These are phyloP conservation scores for Hysterium pulicare DNA, from an alignment of 2,329 filamentous ascomycete species.

Conservation along the genomic window DNA sequence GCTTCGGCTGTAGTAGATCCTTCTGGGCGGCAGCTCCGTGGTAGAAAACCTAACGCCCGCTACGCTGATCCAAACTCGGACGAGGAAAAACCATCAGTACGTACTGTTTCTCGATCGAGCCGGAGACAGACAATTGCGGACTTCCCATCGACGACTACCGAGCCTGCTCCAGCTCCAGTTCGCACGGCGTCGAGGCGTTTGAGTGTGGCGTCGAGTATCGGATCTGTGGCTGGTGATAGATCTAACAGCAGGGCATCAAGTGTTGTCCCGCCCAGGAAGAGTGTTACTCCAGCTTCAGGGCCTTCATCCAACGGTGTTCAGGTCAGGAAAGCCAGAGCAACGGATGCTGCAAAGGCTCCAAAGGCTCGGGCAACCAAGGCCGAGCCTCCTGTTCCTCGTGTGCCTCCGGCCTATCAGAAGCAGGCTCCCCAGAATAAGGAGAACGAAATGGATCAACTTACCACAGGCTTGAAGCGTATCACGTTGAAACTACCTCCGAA, in stretches of 20 bases:
- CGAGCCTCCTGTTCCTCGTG: constrained; percentile 41
- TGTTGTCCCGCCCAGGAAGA: constrained; percentile 37
- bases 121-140: constrained; percentile 42
- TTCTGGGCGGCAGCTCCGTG: constrained; percentile 62
- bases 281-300: constrained; percentile 17
- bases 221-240: constrained; percentile 33
- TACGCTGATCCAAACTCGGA: constrained; percentile 51
- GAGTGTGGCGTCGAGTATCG: constrained; percentile 45
- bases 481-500: constrained; percentile 57
- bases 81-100: constrained; percentile 25
- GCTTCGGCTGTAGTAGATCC: constrained; percentile 47
- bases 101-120: constrained; percentile 23
- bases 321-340: constrained; percentile 60
- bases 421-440: constrained; percentile 19
- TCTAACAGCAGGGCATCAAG: constrained; percentile 34
- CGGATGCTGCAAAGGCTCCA: constrained; percentile 26
- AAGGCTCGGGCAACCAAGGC: constrained; percentile 30
- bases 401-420: constrained; percentile 35
- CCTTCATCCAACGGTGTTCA: constrained; percentile 39
- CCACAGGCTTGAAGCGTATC: constrained; percentile 54
- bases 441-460: constrained; percentile 48
- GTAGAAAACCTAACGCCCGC: constrained; percentile 57
- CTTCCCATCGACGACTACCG: constrained; percentile 22
- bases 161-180: constrained; percentile 15
- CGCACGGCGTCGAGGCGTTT: constrained; percentile 35